Evolutionary conservation across 495 filamentous ascomycete genomes (phyloP).

Genomic region (Articulospora tetracladia): DNA sequence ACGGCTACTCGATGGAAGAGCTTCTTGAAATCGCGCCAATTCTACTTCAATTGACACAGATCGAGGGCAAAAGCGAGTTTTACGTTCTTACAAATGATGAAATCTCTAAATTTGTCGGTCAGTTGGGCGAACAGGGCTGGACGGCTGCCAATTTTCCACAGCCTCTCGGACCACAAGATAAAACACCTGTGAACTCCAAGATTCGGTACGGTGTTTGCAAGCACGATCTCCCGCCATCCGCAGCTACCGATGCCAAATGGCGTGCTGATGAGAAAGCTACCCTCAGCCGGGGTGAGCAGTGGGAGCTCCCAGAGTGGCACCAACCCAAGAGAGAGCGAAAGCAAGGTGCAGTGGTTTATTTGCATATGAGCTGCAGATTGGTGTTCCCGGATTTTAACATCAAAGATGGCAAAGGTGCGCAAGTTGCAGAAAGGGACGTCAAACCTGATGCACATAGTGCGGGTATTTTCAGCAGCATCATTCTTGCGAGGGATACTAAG

Average conservation of each 20-base stretch:
- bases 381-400: not conserved
- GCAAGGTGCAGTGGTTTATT: not conserved
- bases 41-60: not conserved
- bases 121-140: not conserved
- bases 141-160: not conserved
- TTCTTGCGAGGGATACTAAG: not conserved
- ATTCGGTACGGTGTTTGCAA: not conserved
- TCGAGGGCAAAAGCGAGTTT: not conserved
- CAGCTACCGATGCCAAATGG: not conserved
- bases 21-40: not conserved
- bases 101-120: not conserved
- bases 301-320: not conserved
- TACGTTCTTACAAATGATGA: not conserved
- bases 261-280: not conserved
- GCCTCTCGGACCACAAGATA: not conserved
- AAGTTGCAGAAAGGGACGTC: not conserved
- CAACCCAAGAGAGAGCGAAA: not conserved
- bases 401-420: not conserved
- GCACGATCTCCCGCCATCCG: not conserved
- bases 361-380: not conserved
- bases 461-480: not conserved
- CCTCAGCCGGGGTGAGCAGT: not conserved
- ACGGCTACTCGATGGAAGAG: not conserved
- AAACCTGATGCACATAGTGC: not conserved
- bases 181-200: not conserved